Evolutionary conservation across 371 early-diverging fungal genomes (phyloP).

Genomic region (Apophysomyces trapeziformis): DNA sequence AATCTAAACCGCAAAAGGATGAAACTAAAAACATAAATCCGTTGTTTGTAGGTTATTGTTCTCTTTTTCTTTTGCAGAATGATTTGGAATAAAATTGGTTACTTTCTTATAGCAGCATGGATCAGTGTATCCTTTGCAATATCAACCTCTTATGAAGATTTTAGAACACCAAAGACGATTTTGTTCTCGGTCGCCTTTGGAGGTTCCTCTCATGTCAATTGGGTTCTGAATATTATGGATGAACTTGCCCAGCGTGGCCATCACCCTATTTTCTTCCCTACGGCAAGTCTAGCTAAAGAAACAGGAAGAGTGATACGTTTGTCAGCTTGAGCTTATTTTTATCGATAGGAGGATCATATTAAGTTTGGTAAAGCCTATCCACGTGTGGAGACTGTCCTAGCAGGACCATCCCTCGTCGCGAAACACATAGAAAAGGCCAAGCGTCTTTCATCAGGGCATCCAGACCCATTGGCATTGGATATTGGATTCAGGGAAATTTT

Average conservation of each 20-base stretch:
- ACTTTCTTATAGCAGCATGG: neutral
- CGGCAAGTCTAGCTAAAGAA: neutral
- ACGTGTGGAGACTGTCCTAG: slow-evolving; percentile 12
- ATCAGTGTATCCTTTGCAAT: too few relatives aligned
- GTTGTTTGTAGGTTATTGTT: neutral
- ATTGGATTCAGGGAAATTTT: slow-evolving; percentile 1
- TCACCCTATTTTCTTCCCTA: slow-evolving; percentile 12
- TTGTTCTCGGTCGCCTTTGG: slow-evolving; percentile 11
- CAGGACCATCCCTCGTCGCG: slow-evolving; percentile 12
- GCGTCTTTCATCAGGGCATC: neutral
- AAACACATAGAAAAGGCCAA: neutral
- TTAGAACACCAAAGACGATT: slow-evolving; percentile 12
- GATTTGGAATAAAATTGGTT: neutral
- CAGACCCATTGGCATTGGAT: neutral
- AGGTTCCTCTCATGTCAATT: slow-evolving; percentile 19
- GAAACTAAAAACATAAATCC: neutral
- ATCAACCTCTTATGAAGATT: neutral
- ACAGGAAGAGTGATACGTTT: neutral
- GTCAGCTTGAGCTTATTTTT: neutral
- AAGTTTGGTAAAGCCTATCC: slow-evolving; percentile 22
- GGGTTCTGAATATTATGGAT: slow-evolving; percentile 15
- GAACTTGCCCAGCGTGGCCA: slow-evolving; percentile 18
- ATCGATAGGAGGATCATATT: slow-evolving; percentile 25
- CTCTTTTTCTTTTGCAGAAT: neutral
- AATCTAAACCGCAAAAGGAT: neutral